phyloP scores from a whole-genome alignment of 192 early-diverging fungal genomes.

The Fimicolochytrium jonesii region DNA sequence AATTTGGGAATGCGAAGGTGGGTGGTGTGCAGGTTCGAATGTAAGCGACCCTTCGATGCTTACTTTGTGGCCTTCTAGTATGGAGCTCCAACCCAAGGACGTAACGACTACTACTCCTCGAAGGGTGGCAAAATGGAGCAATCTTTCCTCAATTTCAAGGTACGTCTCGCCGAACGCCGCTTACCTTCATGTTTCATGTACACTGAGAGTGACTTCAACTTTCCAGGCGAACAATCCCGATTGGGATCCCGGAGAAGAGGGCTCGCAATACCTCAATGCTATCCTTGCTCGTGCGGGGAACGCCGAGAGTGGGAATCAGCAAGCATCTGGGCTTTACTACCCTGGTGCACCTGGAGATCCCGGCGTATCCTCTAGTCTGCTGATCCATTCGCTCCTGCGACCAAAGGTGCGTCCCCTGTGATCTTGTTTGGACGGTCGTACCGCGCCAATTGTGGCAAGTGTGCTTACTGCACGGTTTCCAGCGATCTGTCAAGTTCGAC shows the following conservation, averaged over 20 bases:
- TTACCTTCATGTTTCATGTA: not conserved
- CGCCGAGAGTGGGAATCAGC: not conserved
- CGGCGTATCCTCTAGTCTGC: constrained; percentile 13
- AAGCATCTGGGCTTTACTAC: not conserved
- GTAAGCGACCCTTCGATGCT: too few relatives aligned
- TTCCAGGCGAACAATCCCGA: constrained; percentile 80
- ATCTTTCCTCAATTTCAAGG: constrained; percentile 94
- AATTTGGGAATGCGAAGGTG: constrained; percentile 80
- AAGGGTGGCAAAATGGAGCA: constrained; percentile 98
- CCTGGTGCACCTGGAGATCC: not conserved
- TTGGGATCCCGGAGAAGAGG: constrained; percentile 82
- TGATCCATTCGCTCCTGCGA: constrained; percentile 18
- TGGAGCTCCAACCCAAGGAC: constrained; percentile 59
- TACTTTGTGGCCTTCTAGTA: too few relatives aligned
- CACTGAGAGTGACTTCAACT: not conserved
- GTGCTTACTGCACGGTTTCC: too few relatives aligned
- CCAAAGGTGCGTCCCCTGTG: constrained; percentile 12
- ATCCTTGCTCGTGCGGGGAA: constrained; percentile 30
- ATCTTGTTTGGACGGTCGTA: too few relatives aligned
- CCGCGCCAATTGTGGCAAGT: too few relatives aligned
- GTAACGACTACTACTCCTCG: constrained; percentile 58
- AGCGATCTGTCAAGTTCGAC: constrained; percentile 26
- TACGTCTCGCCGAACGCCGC: constrained; percentile 6
- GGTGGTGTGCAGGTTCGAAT: not conserved
- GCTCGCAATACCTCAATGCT: constrained; percentile 72